These are phyloP conservation scores for Cucurbita ficifolia DNA, from an alignment of 306 rosid species.

Conservation along the genomic window DNA sequence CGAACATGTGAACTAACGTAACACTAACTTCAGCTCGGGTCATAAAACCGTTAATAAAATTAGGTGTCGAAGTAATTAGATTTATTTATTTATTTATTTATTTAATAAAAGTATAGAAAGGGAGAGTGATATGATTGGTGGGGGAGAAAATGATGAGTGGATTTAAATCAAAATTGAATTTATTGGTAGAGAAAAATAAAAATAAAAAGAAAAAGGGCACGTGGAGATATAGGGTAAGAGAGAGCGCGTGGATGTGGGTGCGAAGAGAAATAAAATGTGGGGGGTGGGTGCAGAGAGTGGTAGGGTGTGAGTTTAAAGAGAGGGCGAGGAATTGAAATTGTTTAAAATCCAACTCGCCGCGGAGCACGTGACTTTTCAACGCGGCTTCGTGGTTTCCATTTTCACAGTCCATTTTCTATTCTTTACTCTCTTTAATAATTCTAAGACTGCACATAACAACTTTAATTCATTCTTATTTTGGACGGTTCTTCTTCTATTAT, in stretches of 20 bases:
- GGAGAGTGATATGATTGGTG: not conserved
- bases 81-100: too few species aligned
- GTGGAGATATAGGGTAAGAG: not conserved
- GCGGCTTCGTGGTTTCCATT: not conserved
- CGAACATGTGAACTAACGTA: too few species aligned
- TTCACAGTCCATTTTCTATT: not conserved
- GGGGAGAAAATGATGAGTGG: not conserved
- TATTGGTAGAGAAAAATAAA: not conserved
- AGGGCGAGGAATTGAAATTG: not conserved
- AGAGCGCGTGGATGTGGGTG: not conserved
- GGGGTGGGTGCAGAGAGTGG: not conserved
- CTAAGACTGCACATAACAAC: not conserved
- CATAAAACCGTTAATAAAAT: too few species aligned
- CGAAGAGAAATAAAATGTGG: not conserved
- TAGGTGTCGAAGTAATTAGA: too few species aligned
- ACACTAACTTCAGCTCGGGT: too few species aligned
- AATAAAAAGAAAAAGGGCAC: not conserved
- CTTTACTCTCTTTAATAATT: too few species aligned
- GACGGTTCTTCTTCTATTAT: too few species aligned
- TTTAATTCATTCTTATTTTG: too few species aligned
- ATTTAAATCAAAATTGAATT: not conserved
- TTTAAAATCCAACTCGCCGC: not conserved
- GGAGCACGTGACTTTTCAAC: not conserved
- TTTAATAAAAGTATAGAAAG: too few species aligned
- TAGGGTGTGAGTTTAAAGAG: too few species aligned